A percentile compares a stretch with the other conserved stretches of the same genome.
phyloP scores from a whole-genome alignment of 2,329 filamentous ascomycete species.

The Lasiodiplodia sp. region DNA sequence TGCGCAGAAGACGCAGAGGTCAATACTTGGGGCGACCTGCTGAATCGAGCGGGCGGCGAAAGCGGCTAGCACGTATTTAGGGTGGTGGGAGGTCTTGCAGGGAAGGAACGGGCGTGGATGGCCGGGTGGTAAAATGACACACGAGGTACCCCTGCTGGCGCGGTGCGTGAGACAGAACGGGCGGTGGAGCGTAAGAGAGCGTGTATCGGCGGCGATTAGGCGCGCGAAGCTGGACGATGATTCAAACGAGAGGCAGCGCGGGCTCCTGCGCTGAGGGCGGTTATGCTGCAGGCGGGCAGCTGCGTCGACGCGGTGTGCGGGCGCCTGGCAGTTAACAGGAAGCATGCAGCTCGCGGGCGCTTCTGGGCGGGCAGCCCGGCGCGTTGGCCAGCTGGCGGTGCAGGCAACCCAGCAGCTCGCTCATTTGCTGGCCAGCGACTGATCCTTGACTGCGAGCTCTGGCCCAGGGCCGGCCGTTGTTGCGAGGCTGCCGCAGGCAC shows the following conservation, averaged over 20 bases:
- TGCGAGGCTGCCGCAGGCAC: conserved; percentile 13
- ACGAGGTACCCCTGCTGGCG: conserved; percentile 27
- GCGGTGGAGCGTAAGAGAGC: conserved; percentile 28
- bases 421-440: conserved; percentile 13
- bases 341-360: conserved; percentile 18
- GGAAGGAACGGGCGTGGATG: conserved; percentile 23
- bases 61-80: conserved; percentile 25
- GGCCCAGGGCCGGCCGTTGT: conserved; percentile 18
- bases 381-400: neutral
- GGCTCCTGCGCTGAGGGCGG: neutral
- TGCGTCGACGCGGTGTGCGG: conserved; percentile 11
- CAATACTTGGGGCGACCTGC: conserved; percentile 15
- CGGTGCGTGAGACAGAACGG: conserved; percentile 23
- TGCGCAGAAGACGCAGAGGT: neutral
- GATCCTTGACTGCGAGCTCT: conserved; percentile 15
- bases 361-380: conserved; percentile 9
- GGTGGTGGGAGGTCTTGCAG: conserved; percentile 21
- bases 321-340: conserved; percentile 14
- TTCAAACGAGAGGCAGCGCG: conserved; percentile 7
- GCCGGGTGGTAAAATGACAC: conserved; percentile 26
- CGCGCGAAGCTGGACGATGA: conserved; percentile 8
- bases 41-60: conserved; percentile 20
- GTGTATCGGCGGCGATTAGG: conserved; percentile 20
- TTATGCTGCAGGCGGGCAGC: neutral
- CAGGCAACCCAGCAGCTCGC: neutral